phyloP scores from a whole-genome alignment of 352 stramenopile genomes.

The Globisporangium spinosum region DNA sequence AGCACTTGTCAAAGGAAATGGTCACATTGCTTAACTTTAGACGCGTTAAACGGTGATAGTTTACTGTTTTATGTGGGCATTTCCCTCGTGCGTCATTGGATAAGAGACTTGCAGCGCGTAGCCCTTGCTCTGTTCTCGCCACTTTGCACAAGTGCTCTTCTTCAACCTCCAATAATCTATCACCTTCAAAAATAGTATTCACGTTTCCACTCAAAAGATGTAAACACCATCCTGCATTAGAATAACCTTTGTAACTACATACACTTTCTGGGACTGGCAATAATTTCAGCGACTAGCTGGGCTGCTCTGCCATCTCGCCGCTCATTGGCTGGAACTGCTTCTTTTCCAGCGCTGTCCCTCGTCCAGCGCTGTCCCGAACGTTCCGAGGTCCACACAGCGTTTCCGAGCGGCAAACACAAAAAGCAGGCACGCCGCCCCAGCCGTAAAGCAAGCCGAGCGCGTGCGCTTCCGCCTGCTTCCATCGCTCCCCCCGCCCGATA shows the following conservation, averaged over 20 bases:
- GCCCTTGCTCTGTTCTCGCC: constrained; percentile 3
- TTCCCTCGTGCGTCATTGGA: constrained; percentile 3
- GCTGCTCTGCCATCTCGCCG: not conserved
- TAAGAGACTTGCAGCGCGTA: not conserved
- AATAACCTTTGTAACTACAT: not conserved
- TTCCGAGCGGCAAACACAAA: constrained; percentile 2
- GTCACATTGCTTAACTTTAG: not conserved
- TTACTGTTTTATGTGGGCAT: constrained; percentile 1
- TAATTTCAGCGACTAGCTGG: not conserved
- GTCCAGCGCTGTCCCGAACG: constrained; percentile 2
- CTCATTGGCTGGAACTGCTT: constrained; percentile 10
- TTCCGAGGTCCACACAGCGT: constrained; percentile 3
- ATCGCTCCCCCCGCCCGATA: not conserved
- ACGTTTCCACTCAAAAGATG: not conserved
- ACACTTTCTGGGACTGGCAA: not conserved
- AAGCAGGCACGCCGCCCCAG: constrained; percentile 2
- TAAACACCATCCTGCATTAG: not conserved
- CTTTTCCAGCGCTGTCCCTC: constrained; percentile 8
- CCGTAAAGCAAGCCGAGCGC: not conserved
- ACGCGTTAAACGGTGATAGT: not conserved
- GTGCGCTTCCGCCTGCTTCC: constrained; percentile 1
- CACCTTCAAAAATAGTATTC: not conserved
- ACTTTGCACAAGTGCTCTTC: not conserved
- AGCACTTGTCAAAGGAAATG: too few relatives aligned
- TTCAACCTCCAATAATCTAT: not conserved